Evolutionary conservation across 495 filamentous ascomycete species (phyloP).

Genomic region (Trichoderma erinaceum): DNA sequence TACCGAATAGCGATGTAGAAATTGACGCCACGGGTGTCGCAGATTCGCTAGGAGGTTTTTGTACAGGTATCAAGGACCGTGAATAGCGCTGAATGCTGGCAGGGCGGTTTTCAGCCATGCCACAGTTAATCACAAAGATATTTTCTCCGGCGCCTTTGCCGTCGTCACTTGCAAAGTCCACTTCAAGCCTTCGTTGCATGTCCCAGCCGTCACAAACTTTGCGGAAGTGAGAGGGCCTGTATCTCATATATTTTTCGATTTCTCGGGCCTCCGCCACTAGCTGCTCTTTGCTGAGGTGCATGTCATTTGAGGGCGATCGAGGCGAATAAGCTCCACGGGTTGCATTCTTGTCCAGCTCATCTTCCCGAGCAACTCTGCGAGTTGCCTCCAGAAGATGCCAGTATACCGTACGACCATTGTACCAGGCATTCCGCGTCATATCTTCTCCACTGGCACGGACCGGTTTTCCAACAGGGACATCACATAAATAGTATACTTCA

Average conservation of each 20-base stretch:
- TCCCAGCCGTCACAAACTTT: conserved; percentile 82
- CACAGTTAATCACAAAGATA: conserved; percentile 68
- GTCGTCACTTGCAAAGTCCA: conserved; percentile 85
- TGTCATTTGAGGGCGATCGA: conserved; percentile 46
- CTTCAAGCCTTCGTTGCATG: conserved; percentile 78
- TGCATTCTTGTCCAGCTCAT: conserved; percentile 57
- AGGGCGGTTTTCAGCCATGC: conserved; percentile 48
- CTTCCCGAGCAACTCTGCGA: conserved; percentile 55
- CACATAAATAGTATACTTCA: conserved; percentile 78
- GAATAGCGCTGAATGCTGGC: conserved; percentile 30
- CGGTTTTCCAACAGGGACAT: conserved; percentile 48
- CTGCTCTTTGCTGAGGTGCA: conserved; percentile 65
- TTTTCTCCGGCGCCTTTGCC: conserved; percentile 64
- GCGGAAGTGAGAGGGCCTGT: conserved; percentile 72
- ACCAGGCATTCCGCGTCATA: conserved; percentile 60
- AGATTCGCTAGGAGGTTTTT: not conserved
- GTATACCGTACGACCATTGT: conserved; percentile 64
- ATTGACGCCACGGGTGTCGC: not conserved
- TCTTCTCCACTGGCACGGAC: conserved; percentile 46
- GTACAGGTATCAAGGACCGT: conserved; percentile 17
- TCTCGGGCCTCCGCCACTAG: conserved; percentile 67
- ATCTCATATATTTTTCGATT: conserved; percentile 68
- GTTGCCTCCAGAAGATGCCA: conserved; percentile 78
- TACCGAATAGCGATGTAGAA: conserved; percentile 10
- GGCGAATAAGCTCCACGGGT: conserved; percentile 43